Base-by-base conservation (phyloP, 202 grass and related monocot species). In the Carex sylvatica region DNA sequence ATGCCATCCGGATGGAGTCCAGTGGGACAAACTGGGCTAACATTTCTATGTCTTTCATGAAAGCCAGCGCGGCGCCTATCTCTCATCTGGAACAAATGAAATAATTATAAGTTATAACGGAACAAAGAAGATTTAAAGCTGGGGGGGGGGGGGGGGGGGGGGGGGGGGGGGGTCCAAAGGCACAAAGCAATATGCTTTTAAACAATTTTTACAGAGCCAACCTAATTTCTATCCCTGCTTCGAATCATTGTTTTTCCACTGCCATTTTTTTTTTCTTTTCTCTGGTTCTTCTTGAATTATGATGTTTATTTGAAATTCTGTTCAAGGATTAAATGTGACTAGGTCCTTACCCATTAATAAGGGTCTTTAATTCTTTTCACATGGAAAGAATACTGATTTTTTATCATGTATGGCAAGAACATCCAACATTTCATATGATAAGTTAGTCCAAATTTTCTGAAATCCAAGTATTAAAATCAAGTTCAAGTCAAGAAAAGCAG, bases 1-100 rank as follows among this genome's bases (percentile, higher is more conserved):
- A 91, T 84, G 31, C 95, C 95, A 84, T 87, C 87, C 80, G 84
- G 92, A 83, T 98, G 95, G 61, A 98, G 90, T 38, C 95, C 95
- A 79, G 91, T 86, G 65, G 95, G 90, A 83, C 95, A 98, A 80
- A 86, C 51, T 19, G 84, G 23, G 70, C 78, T 86, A 83, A 74
- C 88, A 87, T 85, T 91, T 60, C 82, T 89, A 19, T 63, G 84
- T 46, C 87, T 72, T 74, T 87, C 87, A 84, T 87, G 80, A 87
- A 87, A 93, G 84, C 88, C 86, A 85, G 87, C 58, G 80, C 84
- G 92, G 36, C 89, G 85, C 52, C 84, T 92, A 67, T 93, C 89
- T 61, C 92, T 98, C 79, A 90, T 89, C 95, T 98, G 89, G 44
- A 88, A 59, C 4, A 23, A 77, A 77, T 77, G 14, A 59, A 16